Base-by-base conservation (phyloP, 2,329 filamentous ascomycete genomes). In the Juglanconis oblonga region DNA sequence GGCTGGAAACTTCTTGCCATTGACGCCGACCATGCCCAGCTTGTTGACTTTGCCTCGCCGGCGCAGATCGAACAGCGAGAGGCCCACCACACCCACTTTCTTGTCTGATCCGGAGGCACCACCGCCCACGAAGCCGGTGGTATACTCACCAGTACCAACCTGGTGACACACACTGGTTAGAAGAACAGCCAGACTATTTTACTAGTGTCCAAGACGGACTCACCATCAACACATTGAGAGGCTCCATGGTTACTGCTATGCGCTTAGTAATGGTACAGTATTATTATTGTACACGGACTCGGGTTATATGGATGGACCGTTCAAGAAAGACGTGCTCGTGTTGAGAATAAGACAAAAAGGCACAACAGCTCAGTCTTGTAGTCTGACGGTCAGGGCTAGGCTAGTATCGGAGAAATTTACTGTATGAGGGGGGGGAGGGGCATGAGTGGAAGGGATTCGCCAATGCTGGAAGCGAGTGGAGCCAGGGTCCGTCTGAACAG, bases 131-230 rank as follows among this genome's bases (percentile, higher is more conserved):
- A 95, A 97, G 60, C 93, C 93, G 48, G 94, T 97, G 69, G 94
- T 97, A 82, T 97, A 97, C 82, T 97, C 93, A 70, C 93, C 94
- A 10, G 93, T 97, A 65, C 93, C 93, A 61, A 97, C 85, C 89
- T 88, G 62, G 53, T 29, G 35, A 35, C 24, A 38, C 31, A 14
- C 13, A 48, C 17, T 48, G 45, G 38, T 56, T 29, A 57, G 60
- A 68, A 49, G 67, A 50, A 67, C 42, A 51, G 54, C 8, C 45
- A 56, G 54, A 55, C 65, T 56, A 65, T 32, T 31, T 51, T 53
- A 42, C n/a, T 14, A 14, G n/a, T n/a, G n/a, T n/a, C n/a, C n/a
- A n/a, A n/a, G n/a, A n/a, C 9, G n/a, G 1, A 55, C 78, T 71
- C 68, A 87, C 87, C 87, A 90, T 90, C 71, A 90, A 79, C 66